phyloP scores from a whole-genome alignment of 1,284 basidiomycete genomes.

The Pseudozyma thailandica region DNA sequence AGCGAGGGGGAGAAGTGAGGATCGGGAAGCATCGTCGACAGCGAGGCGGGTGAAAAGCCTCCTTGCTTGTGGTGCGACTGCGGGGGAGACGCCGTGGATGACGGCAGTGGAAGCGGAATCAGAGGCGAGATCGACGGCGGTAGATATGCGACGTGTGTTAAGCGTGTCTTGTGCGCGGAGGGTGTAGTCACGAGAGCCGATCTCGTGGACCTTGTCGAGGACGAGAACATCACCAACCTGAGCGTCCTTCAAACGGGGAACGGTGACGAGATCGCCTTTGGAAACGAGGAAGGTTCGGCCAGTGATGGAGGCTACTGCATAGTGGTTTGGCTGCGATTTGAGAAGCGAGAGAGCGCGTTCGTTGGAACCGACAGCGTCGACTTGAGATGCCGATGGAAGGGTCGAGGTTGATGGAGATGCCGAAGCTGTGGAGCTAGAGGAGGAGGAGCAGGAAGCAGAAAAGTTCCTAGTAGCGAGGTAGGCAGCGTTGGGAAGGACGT shows the following conservation, averaged over 20 bases:
- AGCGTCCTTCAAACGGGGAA: conserved; percentile 79
- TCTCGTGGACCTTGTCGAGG: conserved; percentile 88
- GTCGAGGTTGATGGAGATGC: conserved; percentile 12
- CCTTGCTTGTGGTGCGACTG: conserved; percentile 25
- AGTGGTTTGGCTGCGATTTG: conserved; percentile 79
- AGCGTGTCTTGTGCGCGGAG: conserved; percentile 72
- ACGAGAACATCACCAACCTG: conserved; percentile 83
- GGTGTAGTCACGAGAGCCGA: conserved; percentile 95
- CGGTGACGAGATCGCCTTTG: conserved; percentile 87
- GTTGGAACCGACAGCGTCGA: conserved; percentile 14
- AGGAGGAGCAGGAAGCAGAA: conserved; percentile 4
- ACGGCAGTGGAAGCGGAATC: background rate
- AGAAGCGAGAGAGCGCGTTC: conserved; percentile 69
- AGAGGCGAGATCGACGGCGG: conserved; percentile 27
- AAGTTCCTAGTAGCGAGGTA: conserved; percentile 6
- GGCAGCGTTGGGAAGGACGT: conserved; percentile 12
- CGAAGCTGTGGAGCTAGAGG: conserved; percentile 1
- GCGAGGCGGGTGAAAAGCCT: conserved; percentile 31
- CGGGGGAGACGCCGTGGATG: conserved; percentile 14
- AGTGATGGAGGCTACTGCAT: conserved; percentile 86
- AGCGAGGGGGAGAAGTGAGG: conserved; percentile 32
- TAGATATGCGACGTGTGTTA: conserved; percentile 40
- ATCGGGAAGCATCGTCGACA: conserved; percentile 4
- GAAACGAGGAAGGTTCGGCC: conserved; percentile 88
- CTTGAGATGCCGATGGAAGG: background rate